phyloP scores from a whole-genome alignment of 2,329 filamentous ascomycete genomes.

The Lachnellula willkommii region DNA sequence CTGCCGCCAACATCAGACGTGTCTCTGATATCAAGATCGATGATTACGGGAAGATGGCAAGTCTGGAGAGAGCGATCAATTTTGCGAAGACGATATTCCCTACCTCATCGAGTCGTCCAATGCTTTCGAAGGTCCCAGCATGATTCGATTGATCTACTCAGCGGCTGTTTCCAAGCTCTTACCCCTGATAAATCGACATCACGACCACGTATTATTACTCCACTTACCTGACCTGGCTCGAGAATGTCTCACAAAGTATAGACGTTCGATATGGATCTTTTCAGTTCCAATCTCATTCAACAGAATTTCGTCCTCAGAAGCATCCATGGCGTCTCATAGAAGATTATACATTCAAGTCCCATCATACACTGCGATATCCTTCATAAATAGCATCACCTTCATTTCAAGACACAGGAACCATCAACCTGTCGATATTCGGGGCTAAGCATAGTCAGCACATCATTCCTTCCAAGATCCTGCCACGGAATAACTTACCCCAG shows the following conservation, averaged over 20 bases:
- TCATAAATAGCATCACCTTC: not conserved
- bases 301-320: too few species aligned
- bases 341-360: not conserved
- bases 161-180: conserved; percentile 15
- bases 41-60: conserved; percentile 25
- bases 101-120: conserved; percentile 16
- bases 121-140: conserved; percentile 17
- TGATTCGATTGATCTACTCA: conserved; percentile 22
- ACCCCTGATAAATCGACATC: conserved; percentile 2
- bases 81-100: conserved; percentile 16
- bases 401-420: conserved; percentile 43
- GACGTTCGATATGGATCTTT: too few species aligned
- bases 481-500: conserved; percentile 32
- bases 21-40: conserved; percentile 24
- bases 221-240: too few species aligned
- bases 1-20: conserved; percentile 26
- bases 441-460: conserved; percentile 29
- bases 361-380: not conserved
- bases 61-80: conserved; percentile 19
- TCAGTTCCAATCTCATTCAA: too few species aligned
- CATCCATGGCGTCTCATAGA: too few species aligned
- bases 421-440: conserved; percentile 49
- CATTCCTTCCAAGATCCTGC: not conserved
- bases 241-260: too few species aligned
- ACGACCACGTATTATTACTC: too few species aligned